phyloP scores from a whole-genome alignment of 2,329 filamentous ascomycete species.

The Fusarium dimerum region DNA sequence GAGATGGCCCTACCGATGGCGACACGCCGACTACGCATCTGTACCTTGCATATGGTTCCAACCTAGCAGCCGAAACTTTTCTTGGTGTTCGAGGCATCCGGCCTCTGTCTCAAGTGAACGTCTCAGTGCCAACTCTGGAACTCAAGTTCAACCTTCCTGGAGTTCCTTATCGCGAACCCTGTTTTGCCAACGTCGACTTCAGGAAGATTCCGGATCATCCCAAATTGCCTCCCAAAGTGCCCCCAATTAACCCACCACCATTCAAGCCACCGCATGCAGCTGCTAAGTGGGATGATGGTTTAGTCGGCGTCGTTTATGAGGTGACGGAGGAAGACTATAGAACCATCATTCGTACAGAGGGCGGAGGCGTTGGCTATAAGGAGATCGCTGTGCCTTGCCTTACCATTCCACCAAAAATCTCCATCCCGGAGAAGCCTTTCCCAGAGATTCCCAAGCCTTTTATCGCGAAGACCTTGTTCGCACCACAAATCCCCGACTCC shows the following conservation, averaged over 20 bases:
- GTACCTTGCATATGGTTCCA: constrained; percentile 91
- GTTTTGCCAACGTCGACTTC: constrained; percentile 79
- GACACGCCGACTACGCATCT: constrained; percentile 55
- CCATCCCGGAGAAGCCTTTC: constrained; percentile 63
- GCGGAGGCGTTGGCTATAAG: constrained; percentile 80
- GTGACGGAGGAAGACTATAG: constrained; percentile 81
- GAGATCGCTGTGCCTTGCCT: constrained; percentile 82
- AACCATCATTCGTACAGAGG: constrained; percentile 87
- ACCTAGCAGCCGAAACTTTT: constrained; percentile 80
- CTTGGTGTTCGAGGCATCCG: constrained; percentile 74
- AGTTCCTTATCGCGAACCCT: constrained; percentile 84
- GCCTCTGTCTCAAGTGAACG: constrained; percentile 79
- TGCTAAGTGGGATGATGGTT: constrained; percentile 69
- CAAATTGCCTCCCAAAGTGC: constrained; percentile 35
- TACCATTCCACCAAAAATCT: constrained; percentile 58
- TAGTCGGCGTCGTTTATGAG: constrained; percentile 95
- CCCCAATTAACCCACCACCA: constrained; percentile 25
- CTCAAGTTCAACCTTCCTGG: constrained; percentile 86
- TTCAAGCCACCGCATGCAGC: constrained; percentile 23
- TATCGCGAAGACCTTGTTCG: constrained; percentile 82
- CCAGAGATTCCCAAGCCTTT: constrained; percentile 62
- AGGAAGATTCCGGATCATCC: constrained; percentile 52
- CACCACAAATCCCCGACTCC: constrained; percentile 52
- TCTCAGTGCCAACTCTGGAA: constrained; percentile 74
- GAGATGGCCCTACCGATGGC: constrained; percentile 23